A percentile compares a stretch with the other conserved stretches of the same genome.
Conservation (phyloP, 23 red algal species). For the Porphyridium purpureum region DNA sequence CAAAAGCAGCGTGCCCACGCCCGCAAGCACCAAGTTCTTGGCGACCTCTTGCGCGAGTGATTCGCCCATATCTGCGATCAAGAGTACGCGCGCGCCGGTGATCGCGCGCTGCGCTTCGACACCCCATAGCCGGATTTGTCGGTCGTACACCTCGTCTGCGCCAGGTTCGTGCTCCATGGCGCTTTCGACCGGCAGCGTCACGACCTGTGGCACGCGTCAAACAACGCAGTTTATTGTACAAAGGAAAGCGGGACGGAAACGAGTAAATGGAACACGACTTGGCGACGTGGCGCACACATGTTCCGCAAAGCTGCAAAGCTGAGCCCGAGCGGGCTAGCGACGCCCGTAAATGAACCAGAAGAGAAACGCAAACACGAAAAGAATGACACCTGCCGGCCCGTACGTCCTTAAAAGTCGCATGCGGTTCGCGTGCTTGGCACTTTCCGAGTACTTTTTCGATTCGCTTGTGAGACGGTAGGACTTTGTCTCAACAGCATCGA, state of each 20-base stretch:
- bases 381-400: constrained; percentile 36
- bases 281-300: too few species aligned
- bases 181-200: too few species aligned
- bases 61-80: constrained; percentile 11
- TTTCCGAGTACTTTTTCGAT: constrained; percentile 51
- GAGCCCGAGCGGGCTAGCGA: too few species aligned
- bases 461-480: constrained; percentile 52
- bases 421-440: constrained; percentile 62
- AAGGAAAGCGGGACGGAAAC: too few species aligned
- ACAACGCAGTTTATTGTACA: too few species aligned
- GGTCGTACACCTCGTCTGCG: constrained; percentile 45
- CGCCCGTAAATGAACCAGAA: constrained; percentile 6
- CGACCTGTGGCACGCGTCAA: too few species aligned
- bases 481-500: constrained; percentile 68
- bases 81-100: constrained; percentile 23
- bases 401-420: constrained; percentile 72
- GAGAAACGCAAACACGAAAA: constrained; percentile 14
- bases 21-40: constrained; percentile 53
- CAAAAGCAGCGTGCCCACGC: constrained; percentile 22
- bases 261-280: too few species aligned
- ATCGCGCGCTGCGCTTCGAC: constrained; percentile 42
- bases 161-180: too few species aligned
- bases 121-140: constrained; percentile 71
- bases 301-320: too few species aligned
- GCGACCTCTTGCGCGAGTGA: constrained; percentile 30